These are phyloP conservation scores for Eimeria zaria DNA, from an alignment of 169 alveolate species.

Conservation along the genomic window DNA sequence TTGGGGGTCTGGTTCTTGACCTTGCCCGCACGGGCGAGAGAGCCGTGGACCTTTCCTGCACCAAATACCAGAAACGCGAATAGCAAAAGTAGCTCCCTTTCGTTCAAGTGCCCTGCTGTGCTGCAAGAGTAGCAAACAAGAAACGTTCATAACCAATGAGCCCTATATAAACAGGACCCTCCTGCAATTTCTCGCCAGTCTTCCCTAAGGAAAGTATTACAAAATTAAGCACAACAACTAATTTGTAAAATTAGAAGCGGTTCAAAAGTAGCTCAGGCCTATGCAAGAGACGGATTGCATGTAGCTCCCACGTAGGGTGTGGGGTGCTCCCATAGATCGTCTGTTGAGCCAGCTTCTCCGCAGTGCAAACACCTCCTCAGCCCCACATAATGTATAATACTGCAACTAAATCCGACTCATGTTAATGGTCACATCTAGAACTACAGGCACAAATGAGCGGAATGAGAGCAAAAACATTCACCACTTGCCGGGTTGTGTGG, in stretches of 20 bases:
- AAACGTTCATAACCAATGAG: too few relatives aligned
- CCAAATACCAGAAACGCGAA: not conserved
- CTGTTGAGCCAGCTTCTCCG: not conserved
- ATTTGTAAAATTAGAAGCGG: too few relatives aligned
- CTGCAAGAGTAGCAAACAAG: not conserved
- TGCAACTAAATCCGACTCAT: not conserved
- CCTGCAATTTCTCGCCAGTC: not conserved
- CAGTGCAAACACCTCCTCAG: not conserved
- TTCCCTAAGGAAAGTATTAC: not conserved
- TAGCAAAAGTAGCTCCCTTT: not conserved
- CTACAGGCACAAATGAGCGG: too few relatives aligned
- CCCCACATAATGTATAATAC: not conserved
- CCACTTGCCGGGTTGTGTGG: not conserved
- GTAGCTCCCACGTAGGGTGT: not conserved
- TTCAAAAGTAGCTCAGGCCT: not conserved
- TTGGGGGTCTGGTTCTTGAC: conserved; percentile 99
- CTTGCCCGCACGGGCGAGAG: conserved; percentile 99
- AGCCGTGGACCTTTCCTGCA: conserved; percentile 97
- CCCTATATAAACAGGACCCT: too few relatives aligned
- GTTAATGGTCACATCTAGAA: not conserved
- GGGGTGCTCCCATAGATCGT: not conserved
- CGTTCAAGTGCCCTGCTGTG: not conserved
- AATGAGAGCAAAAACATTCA: not conserved
- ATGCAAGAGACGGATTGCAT: not conserved
- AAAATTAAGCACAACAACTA: not conserved